Evolutionary conservation across 1,139 yeast species (phyloP), one percentile per base, ranked within the genome.

Genomic region (Scheffersomyces titani): DNA sequence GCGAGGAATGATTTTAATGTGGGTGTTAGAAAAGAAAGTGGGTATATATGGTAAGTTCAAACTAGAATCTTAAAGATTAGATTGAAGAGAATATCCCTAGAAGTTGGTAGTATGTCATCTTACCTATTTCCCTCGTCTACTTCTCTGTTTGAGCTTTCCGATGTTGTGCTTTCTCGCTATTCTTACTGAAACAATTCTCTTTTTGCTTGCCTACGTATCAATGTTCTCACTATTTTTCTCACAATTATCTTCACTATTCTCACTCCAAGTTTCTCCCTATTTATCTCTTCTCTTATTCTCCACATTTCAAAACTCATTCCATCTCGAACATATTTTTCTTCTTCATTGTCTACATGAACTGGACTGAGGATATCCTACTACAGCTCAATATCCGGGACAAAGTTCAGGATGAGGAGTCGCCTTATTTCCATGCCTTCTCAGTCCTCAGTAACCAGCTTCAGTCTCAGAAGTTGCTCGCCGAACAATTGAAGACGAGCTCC

Each of bases 381-480:
- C 66, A 69, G 53, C 66, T 78, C 44, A 58, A 61, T 19, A 54
- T 61, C 21, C 65, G 82, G 53, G 82, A 79, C 60, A 68, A 63
- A 16, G 57, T 68, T 45, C 82, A 78, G 62, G 65, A 72, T 61
- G 62, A 65, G 51, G 78, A 77, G 57, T 62, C 70, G 11, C 63
- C 65, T 44, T 75, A 74, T 59, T 76, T 66, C 61, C 59, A 63
- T 44, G 77, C 84, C 44, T 77, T 78, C 63, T 55, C 70, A 52
- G 73, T 69, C 54, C 55, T 75, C 54, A 58, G 69, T 55, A 64
- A 61, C 46, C 63, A 65, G 60, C 51, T 65, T 21, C 60, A 63
- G 40, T 18, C 54, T 22, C 36, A 19, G n/a, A 46, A 46, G 49
- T 46, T 46, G 24, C 20, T 46, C 49, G 13, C 22, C 9, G 49